Percentiles rank a stretch among this genome's conserved stretches.
These are phyloP conservation scores for Postia placenta DNA, from an alignment of 768 basidiomycete genomes.

Conservation along the genomic window DNA sequence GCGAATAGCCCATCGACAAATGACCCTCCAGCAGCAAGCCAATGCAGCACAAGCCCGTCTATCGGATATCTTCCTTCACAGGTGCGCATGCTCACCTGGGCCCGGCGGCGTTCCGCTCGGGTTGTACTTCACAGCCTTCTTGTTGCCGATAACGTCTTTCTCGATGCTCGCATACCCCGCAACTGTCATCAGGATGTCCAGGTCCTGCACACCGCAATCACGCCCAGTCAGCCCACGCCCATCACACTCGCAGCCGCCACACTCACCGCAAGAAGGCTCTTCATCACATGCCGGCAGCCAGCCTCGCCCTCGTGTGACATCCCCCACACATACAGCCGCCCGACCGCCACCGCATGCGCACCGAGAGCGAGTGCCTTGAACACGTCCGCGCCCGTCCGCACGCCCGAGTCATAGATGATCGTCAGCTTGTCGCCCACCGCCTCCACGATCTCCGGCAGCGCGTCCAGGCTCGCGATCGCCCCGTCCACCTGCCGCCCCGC, in stretches of 20 bases:
- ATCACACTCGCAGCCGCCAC: no score
- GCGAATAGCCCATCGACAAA: no score
- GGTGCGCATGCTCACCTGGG: conserved; percentile 21
- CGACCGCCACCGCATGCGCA: conserved; percentile 46
- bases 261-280: conserved; percentile 39
- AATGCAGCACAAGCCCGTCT: no score
- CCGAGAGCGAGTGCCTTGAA: conserved; percentile 54
- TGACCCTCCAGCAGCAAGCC: no score
- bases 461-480: conserved; percentile 43
- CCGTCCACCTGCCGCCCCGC: conserved; percentile 54
- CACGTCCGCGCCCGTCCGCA: conserved; percentile 45
- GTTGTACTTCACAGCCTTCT: conserved; percentile 28
- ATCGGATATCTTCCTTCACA: no score
- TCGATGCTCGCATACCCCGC: conserved; percentile 31
- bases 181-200: conserved; percentile 40
- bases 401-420: conserved; percentile 49
- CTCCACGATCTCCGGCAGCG: conserved; percentile 43
- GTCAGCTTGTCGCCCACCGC: conserved; percentile 48
- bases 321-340: conserved; percentile 45
- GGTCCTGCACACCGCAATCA: conserved; percentile 20
- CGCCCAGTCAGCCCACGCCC: background rate
- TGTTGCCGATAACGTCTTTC: conserved; percentile 26
- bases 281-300: conserved; percentile 50
- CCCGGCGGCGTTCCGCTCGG: conserved; percentile 27
- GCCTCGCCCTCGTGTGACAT: conserved; percentile 46